These are phyloP conservation scores for Geotrichum citri-aurantii DNA, from an alignment of 1,139 yeast species.

Conservation along the genomic window DNA sequence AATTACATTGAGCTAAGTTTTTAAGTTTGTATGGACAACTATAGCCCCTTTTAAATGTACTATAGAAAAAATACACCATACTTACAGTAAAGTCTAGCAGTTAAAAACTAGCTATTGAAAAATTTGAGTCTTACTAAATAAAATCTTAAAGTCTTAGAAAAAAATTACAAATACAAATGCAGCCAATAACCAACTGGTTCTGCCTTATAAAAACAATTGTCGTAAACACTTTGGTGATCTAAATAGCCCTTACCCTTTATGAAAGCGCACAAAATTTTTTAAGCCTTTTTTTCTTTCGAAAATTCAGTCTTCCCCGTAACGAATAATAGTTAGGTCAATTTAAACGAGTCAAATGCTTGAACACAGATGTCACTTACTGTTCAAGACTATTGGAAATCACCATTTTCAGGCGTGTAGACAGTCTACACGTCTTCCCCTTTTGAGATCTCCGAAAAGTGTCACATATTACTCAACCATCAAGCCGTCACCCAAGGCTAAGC, in stretches of 20 bases:
- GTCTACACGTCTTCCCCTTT: background rate
- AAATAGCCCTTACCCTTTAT: background rate
- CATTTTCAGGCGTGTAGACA: background rate
- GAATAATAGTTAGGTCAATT: background rate
- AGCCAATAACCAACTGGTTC: no score
- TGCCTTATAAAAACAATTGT: no score
- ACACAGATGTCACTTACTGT: slow-evolving; percentile 4
- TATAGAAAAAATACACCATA: no score
- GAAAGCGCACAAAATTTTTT: background rate
- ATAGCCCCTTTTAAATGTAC: no score
- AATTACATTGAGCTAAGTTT: no score
- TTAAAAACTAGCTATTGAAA: no score
- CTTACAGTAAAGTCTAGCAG: no score
- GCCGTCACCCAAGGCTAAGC: slow-evolving; percentile 9
- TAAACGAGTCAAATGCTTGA: slow-evolving; percentile 7
- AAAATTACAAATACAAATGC: no score
- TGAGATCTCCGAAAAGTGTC: background rate
- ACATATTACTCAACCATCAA: background rate
- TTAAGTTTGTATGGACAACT: no score
- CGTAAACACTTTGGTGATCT: background rate
- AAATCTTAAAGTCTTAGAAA: no score
- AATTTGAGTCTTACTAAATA: no score
- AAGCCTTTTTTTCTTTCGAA: background rate
- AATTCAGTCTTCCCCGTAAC: background rate
- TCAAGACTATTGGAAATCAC: background rate